These are phyloP conservation scores for Nothophytophthora sp. DNA, from an alignment of 352 stramenopile genomes.

Conservation along the genomic window DNA sequence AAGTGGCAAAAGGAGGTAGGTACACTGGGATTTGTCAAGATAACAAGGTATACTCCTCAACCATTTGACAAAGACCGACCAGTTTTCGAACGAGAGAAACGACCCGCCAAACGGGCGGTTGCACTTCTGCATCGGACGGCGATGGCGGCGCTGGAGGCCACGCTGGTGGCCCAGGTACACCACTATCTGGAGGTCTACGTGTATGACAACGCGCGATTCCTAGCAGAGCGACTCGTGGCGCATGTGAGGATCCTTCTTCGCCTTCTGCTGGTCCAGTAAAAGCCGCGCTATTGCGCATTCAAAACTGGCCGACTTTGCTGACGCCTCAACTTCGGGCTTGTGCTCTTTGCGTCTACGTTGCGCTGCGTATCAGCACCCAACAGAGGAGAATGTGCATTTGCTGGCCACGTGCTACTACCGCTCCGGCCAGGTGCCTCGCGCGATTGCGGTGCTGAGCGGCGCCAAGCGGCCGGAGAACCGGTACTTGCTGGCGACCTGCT, in stretches of 20 bases:
- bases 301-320: slow-evolving; percentile 8
- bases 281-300: slow-evolving; percentile 9
- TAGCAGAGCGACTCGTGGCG: slow-evolving; percentile 80
- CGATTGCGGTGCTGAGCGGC: slow-evolving; percentile 56
- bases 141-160: slow-evolving; percentile 39
- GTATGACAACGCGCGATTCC: slow-evolving; percentile 72
- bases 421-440: slow-evolving; percentile 47
- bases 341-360: slow-evolving; percentile 16
- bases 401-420: slow-evolving; percentile 73
- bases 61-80: no score
- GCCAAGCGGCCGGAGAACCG: slow-evolving; percentile 50
- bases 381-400: slow-evolving; percentile 54
- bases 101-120: no score
- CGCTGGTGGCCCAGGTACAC: slow-evolving; percentile 49
- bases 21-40: no score
- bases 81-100: no score
- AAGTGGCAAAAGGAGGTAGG: neutral
- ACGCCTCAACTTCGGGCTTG: slow-evolving; percentile 6
- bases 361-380: no score
- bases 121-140: no score
- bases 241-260: slow-evolving; percentile 43
- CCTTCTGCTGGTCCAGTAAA: slow-evolving; percentile 11
- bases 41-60: no score
- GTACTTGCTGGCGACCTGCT: slow-evolving; percentile 72
- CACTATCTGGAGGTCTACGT: slow-evolving; percentile 57